Evolutionary conservation across 257 asterid genomes (phyloP).

Genomic region (Nicotiana attenuata): DNA sequence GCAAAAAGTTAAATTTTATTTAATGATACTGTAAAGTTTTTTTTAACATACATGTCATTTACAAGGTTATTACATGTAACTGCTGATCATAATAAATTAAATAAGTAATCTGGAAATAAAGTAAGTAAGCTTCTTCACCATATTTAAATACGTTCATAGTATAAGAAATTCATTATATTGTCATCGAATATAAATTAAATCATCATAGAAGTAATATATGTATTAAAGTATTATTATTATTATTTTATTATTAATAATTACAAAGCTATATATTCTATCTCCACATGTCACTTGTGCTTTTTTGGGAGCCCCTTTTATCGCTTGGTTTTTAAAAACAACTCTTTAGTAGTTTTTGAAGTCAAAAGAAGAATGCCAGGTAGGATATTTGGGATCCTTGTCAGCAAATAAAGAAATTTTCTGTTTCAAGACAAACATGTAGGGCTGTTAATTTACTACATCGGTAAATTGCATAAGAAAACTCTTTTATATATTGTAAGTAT

Average conservation of each 20-base stretch:
- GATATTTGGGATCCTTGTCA: conserved; percentile 5
- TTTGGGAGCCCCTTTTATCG: not conserved
- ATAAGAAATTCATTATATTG: too few species aligned
- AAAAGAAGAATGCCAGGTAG: not conserved
- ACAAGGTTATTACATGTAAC: too few species aligned
- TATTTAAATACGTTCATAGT: not conserved
- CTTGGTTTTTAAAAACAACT: not conserved
- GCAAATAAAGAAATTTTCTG: not conserved
- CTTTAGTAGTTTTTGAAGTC: not conserved
- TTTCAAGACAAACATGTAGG: not conserved
- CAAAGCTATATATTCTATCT: not conserved
- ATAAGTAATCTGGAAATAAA: too few species aligned
- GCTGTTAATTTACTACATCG: not conserved
- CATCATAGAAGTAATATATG: not conserved
- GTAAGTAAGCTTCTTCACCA: too few species aligned
- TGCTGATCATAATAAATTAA: too few species aligned
- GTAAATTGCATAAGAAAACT: too few species aligned
- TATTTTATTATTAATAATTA: not conserved
- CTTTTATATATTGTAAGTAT: too few species aligned
- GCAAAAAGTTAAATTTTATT: too few species aligned
- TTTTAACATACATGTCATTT: too few species aligned
- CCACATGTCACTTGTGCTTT: not conserved
- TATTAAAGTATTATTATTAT: not conserved
- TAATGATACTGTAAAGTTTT: too few species aligned
- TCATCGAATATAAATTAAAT: not conserved